Evolutionary conservation across 129 eudicot species (phyloP), one percentile per base, ranked within the genome.

Genomic region (Apium graveolens): DNA sequence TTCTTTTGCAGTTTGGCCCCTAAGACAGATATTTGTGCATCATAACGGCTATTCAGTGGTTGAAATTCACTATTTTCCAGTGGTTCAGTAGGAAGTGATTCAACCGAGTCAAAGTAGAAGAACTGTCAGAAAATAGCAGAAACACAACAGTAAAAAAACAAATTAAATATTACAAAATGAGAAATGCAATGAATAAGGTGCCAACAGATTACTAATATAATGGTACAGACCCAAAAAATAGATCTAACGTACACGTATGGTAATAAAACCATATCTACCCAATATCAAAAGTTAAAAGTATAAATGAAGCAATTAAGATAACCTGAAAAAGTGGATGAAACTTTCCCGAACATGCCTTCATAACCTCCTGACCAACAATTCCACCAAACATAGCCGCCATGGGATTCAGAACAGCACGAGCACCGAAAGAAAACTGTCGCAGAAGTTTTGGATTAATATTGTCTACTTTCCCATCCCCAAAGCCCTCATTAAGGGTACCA

Each of bases 341-440:
- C 90, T 93, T 93, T 48, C 98, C 97, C 53, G 98, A 91, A 84
- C 98, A 93, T 29, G 98, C 98, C 86, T 93, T 93, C 78, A 93
- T 83, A 75, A 93, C 93, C 81, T 93, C 98, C 85, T 93, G 98
- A 11, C 97, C 98, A 66, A 93, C 97, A 75, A 93, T 85, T 70
- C 98, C 98, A 82, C 98, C 97, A 85, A 93, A 93, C 96, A 93
- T 93, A 20, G 97, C 98, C 74, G 98, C 98, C 96, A 93, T 89
- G 73, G 98, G 98, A 87, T 87, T 93, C 81, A 93, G 88, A 35
- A 88, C 97, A 9, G 97, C 97, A 17, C 92, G 88, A n/a, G 98
- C 93, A 78, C 98, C 98, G 83, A 78, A 87, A 37, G 98, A 90
- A 88, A 93, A 93, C 69, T 88, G 86, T 37, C 82, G 84, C 68